These are phyloP conservation scores for Gaeumannomyces tritici DNA, from an alignment of 2,329 filamentous ascomycete genomes.

Conservation along the genomic window DNA sequence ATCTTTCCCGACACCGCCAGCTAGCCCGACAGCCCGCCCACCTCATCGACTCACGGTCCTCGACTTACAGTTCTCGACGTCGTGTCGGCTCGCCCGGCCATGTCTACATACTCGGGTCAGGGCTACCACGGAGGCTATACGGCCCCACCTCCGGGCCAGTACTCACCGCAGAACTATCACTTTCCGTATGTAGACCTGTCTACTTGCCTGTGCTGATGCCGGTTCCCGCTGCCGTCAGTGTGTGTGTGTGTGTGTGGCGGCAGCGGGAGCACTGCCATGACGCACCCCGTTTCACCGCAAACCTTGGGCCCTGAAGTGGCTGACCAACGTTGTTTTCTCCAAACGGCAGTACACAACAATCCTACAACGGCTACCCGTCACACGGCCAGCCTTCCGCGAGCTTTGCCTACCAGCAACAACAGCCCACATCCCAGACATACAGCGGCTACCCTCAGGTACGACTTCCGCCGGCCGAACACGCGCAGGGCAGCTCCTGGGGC, in stretches of 20 bases:
- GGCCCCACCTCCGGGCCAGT: constrained; percentile 7
- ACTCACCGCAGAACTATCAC: constrained; percentile 6
- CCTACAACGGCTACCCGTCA: constrained; percentile 39
- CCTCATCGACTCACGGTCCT: too few relatives aligned
- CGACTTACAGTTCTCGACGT: background rate
- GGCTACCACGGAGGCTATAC: constrained; percentile 8
- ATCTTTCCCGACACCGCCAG: background rate
- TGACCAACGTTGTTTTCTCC: constrained; percentile 1
- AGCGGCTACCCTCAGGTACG: constrained; percentile 31
- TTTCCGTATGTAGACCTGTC: constrained; percentile 4
- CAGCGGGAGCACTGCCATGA: background rate
- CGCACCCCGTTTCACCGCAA: background rate
- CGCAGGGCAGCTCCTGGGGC: background rate
- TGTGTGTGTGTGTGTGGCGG: background rate
- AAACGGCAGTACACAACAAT: constrained; percentile 21
- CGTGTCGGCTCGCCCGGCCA: background rate
- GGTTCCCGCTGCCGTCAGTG: background rate
- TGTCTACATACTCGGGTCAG: constrained; percentile 10
- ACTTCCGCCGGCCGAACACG: constrained; percentile 2
- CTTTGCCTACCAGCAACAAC: constrained; percentile 34
- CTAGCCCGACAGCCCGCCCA: too few relatives aligned
- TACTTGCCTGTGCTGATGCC: background rate
- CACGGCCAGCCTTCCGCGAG: constrained; percentile 16
- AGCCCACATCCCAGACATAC: constrained; percentile 38
- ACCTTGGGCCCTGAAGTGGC: background rate